A percentile compares a stretch with the other conserved stretches of the same genome.
These are phyloP conservation scores for Sarocladium kiliense DNA, from an alignment of 2,329 filamentous ascomycete genomes.

Conservation along the genomic window DNA sequence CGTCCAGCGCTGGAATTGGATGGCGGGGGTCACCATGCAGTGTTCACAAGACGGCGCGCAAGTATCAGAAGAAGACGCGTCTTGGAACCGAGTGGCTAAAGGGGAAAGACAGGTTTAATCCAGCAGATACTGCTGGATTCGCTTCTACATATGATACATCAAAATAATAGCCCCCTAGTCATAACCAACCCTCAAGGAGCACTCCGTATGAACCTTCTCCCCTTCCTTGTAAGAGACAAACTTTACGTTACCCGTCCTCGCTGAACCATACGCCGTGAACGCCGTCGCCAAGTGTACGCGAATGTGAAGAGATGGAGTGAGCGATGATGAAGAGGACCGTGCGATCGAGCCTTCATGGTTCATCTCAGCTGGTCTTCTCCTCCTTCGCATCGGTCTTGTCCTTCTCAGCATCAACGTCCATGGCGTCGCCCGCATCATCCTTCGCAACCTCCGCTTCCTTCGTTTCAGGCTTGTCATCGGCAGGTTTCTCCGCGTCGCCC, in stretches of 20 bases:
- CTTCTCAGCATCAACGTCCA: conserved; percentile 13
- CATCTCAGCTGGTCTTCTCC: conserved; percentile 9
- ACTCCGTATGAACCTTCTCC: background rate
- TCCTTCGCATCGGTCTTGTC: conserved; percentile 2
- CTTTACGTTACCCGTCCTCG: background rate
- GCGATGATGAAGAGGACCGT: background rate
- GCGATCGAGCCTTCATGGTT: background rate
- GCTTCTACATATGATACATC: background rate
- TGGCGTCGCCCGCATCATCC: conserved; percentile 9
- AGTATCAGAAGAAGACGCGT: too few relatives aligned
- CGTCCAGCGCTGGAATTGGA: background rate
- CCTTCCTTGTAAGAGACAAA: background rate
- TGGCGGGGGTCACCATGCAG: background rate
- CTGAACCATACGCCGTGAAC: background rate
- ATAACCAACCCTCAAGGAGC: background rate
- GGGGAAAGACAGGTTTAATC: background rate
- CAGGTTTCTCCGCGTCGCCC: conserved; percentile 12
- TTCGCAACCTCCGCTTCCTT: conserved; percentile 11
- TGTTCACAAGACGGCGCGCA: too few relatives aligned
- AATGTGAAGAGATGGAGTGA: background rate
- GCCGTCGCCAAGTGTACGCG: background rate
- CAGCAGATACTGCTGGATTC: background rate
- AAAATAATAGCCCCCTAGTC: background rate
- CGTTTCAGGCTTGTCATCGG: conserved; percentile 11
- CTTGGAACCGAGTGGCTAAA: too few relatives aligned